Base-by-base conservation (phyloP, 2,329 filamentous ascomycete species). In the Chrysosporium keratinophilum region DNA sequence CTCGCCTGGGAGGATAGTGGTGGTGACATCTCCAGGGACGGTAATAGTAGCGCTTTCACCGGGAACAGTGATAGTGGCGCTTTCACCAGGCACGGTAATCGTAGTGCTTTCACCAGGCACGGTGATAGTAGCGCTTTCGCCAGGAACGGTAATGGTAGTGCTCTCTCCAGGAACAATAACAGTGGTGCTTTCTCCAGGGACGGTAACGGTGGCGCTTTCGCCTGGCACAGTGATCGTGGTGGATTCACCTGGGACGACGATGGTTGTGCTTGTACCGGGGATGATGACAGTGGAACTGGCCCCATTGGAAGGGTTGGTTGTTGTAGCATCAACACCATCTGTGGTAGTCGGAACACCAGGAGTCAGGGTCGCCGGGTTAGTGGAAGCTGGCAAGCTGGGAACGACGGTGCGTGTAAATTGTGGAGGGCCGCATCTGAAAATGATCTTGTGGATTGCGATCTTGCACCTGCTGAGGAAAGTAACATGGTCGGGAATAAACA, bases 301-400 rank as follows among this genome's bases (percentile, higher is more conserved):
- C n/a, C 20, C 42, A 15, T 14, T 5, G 14, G 42, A 20, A 7
- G 28, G 5, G n/a, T 28, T 34, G n/a, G 44, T 34, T 23, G 28
- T 46, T 11, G 39, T 52, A 23, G 23, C 17, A 20, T 17, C 37
- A 52, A 43, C 40, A 52, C 12, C 37, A 17, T 23, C 15, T n/a
- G 50, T 45, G 23, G 46, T 43, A 10, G 52, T n/a, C 39, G 55
- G 95, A 68, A 86, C 85, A n/a, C n/a, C n/a, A n/a, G n/a, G n/a
- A 34, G 77, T 89, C 57, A 87, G 83, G 71, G 83, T 96, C 60
- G 90, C 83, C 47, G 97, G 96, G 66, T 84, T 97, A 40, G 88
- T 88, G 11, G 96, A 90, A 1, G 91, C 91, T 12, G 85, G 68
- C 2, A 85, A 97, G 82, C 87, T 88, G 78, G 87, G 87, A 2